These are phyloP conservation scores for Arachis monticola DNA, from an alignment of 331 rosid species.

Conservation along the genomic window DNA sequence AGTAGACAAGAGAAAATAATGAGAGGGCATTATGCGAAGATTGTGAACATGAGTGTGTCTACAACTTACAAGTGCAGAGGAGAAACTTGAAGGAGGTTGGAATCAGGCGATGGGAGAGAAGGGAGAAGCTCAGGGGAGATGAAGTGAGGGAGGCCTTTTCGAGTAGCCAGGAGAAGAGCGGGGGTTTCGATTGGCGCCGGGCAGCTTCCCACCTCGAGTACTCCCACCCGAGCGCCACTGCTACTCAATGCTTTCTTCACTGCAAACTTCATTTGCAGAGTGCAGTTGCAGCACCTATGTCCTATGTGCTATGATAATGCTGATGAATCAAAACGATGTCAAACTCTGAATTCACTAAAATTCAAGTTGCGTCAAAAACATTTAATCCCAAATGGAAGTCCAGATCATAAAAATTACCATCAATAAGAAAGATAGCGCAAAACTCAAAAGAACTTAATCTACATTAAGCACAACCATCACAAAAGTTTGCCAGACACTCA, in stretches of 20 bases:
- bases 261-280: slow-evolving; percentile 60
- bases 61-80: slow-evolving; percentile 93
- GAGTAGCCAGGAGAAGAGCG: slow-evolving; percentile 77
- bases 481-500: slow-evolving; percentile 4
- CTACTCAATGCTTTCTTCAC: slow-evolving; percentile 76
- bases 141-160: slow-evolving; percentile 84
- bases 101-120: slow-evolving; percentile 96
- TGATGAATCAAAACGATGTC: slow-evolving; percentile 76
- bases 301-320: slow-evolving; percentile 31
- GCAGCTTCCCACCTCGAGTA: slow-evolving; percentile 60
- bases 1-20: not conserved
- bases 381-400: too few species aligned
- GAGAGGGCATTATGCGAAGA: not conserved
- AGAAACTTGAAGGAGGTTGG: slow-evolving; percentile 78
- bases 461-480: slow-evolving; percentile 22
- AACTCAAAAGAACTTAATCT: slow-evolving; percentile 12
- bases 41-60: not conserved
- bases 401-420: not conserved
- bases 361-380: too few species aligned
- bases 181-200: slow-evolving; percentile 70
- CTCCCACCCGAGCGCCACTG: slow-evolving; percentile 75
- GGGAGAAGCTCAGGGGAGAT: slow-evolving; percentile 81
- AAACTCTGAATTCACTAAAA: slow-evolving; percentile 68
- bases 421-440: not conserved
- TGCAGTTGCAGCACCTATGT: not conserved